These are phyloP conservation scores for Neurospora sp. DNA, from an alignment of 495 filamentous ascomycete genomes.

Conservation along the genomic window DNA sequence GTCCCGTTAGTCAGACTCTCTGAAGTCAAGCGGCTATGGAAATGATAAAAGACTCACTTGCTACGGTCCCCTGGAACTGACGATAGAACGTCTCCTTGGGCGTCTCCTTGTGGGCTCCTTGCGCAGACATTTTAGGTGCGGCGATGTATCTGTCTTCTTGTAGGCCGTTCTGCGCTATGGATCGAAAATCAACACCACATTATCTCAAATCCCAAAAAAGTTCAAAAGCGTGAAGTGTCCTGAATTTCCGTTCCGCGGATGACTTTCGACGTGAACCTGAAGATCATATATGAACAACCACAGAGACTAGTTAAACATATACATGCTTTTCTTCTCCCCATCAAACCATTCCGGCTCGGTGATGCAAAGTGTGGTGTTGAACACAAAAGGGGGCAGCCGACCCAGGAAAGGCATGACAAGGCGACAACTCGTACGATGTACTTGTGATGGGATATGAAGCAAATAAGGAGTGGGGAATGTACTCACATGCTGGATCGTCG, in stretches of 20 bases:
- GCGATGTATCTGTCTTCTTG: background rate
- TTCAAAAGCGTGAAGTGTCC: background rate
- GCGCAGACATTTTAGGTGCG: background rate
- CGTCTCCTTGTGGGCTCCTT: slow-evolving; percentile 16
- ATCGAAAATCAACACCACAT: background rate
- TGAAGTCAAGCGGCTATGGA: background rate
- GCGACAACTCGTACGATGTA: background rate
- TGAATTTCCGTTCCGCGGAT: background rate
- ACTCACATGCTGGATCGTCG: background rate
- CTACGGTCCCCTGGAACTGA: slow-evolving; percentile 64
- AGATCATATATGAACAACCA: too few relatives aligned
- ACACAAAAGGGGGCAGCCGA: background rate
- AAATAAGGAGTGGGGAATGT: background rate
- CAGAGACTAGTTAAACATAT: background rate
- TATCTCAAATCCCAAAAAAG: background rate
- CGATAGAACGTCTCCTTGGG: slow-evolving; percentile 69
- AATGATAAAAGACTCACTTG: slow-evolving; percentile 34
- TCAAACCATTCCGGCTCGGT: background rate
- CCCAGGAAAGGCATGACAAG: background rate
- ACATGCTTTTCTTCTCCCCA: background rate
- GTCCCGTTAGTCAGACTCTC: background rate
- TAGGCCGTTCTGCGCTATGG: background rate
- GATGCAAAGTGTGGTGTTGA: background rate
- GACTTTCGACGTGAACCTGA: background rate
- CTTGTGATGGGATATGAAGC: background rate